Evolutionary conservation across 768 basidiomycete genomes (phyloP).

Genomic region (Tricholoma sp.): DNA sequence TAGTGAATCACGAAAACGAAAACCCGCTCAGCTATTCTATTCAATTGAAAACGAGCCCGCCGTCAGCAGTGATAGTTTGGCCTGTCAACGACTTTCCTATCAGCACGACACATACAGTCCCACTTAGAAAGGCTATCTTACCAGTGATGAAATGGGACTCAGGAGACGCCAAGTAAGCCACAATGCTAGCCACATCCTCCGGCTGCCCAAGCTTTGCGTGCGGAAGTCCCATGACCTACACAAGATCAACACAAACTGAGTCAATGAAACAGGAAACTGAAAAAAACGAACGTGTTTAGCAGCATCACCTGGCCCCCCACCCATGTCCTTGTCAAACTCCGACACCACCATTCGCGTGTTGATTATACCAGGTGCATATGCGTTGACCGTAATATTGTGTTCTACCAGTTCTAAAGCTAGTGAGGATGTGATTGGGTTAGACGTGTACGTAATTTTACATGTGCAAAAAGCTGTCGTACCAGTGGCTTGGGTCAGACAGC

Average conservation of each 20-base stretch:
- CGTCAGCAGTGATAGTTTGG: too few species aligned
- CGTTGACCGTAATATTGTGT: constrained; percentile 31
- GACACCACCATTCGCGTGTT: not conserved
- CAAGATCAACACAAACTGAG: not conserved
- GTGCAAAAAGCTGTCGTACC: constrained; percentile 19
- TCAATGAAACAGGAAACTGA: not conserved
- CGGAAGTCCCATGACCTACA: not conserved
- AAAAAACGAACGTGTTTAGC: not conserved
- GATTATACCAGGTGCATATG: constrained; percentile 30
- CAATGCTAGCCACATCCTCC: constrained; percentile 27
- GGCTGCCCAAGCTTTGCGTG: constrained; percentile 20
- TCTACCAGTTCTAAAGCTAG: constrained; percentile 23
- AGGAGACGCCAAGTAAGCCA: constrained; percentile 29
- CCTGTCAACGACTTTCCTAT: too few species aligned
- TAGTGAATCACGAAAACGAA: too few species aligned
- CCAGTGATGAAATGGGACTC: constrained; percentile 31
- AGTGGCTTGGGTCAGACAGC: constrained; percentile 34
- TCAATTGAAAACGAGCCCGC: too few species aligned
- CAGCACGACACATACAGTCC: too few species aligned
- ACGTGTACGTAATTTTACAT: too few species aligned
- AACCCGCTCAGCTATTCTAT: too few species aligned
- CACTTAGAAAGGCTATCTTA: not conserved
- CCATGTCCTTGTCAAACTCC: not conserved
- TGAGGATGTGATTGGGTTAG: constrained; percentile 3
- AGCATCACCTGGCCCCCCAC: not conserved